Evolutionary conservation across 2,329 filamentous ascomycete genomes (phyloP).

Genomic region (Hymenoscyphus salicellus): DNA sequence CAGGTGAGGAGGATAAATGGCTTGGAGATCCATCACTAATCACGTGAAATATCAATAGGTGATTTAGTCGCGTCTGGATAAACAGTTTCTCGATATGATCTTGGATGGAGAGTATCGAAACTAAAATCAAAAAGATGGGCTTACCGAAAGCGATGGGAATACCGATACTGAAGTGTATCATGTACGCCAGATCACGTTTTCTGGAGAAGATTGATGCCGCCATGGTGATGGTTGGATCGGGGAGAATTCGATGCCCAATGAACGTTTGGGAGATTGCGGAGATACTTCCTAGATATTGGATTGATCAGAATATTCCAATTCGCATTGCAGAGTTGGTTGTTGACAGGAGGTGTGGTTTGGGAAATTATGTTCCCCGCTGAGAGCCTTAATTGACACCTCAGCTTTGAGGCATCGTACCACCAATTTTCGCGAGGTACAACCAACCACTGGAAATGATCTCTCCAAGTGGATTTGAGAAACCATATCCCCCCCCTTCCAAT

Average conservation of each 20-base stretch:
- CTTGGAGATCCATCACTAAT: conserved; percentile 57
- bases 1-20: conserved; percentile 54
- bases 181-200: conserved; percentile 41
- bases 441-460: neutral
- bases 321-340: no score
- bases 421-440: neutral
- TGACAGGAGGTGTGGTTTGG: neutral
- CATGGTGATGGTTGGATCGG: neutral
- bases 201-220: conserved; percentile 27
- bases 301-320: no score
- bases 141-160: conserved; percentile 60
- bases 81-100: no score
- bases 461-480: no score
- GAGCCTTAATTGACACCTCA: neutral
- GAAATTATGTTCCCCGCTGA: neutral
- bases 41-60: conserved; percentile 15
- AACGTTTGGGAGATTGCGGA: neutral
- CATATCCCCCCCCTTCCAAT: no score
- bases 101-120: neutral
- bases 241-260: neutral
- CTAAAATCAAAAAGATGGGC: conserved; percentile 23
- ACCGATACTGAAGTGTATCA: conserved; percentile 61
- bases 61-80: no score
- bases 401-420: neutral
- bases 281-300: neutral